A percentile compares a stretch with the other conserved stretches of the same genome.
These are phyloP conservation scores for Pseudisothecium myosuroides DNA, from an alignment of 225 moss, liverwort and hornwort species.

Conservation along the genomic window DNA sequence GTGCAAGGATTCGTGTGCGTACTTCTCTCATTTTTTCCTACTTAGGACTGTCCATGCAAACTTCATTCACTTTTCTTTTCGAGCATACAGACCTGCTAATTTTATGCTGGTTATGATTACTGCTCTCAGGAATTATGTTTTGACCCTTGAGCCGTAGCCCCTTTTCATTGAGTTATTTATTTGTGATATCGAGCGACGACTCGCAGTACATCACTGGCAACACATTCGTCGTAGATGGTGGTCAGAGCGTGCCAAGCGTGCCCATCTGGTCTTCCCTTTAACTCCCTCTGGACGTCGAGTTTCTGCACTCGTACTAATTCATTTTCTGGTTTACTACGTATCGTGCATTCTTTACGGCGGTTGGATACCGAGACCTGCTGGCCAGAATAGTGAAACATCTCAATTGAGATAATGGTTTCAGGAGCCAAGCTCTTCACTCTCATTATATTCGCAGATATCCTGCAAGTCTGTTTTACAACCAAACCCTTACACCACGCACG, in stretches of 20 bases:
- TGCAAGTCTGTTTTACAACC: conserved; percentile 63
- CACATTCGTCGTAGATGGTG: conserved; percentile 69
- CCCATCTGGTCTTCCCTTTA: conserved; percentile 79
- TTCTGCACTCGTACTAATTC: not conserved
- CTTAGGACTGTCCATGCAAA: not conserved
- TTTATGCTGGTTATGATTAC: not conserved
- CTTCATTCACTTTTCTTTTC: not conserved
- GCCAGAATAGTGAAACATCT: too few species aligned
- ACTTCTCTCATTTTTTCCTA: not conserved
- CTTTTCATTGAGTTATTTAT: not conserved
- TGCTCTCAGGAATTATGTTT: not conserved
- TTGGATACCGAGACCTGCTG: not conserved
- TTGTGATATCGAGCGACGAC: conserved; percentile 19
- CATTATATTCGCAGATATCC: conserved; percentile 90
- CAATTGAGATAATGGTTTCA: conserved; percentile 70
- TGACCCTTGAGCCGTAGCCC: not conserved
- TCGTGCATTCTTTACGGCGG: not conserved
- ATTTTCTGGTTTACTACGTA: not conserved
- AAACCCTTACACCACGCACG: not conserved
- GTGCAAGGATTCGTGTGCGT: conserved; percentile 91
- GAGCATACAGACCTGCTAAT: not conserved
- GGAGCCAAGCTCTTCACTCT: conserved; percentile 72
- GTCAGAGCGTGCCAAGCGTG: conserved; percentile 46
- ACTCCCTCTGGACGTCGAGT: not conserved
- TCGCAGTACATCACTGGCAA: conserved; percentile 60